These are phyloP conservation scores for Pythium oligandrum DNA, from an alignment of 352 stramenopile genomes.

Conservation along the genomic window DNA sequence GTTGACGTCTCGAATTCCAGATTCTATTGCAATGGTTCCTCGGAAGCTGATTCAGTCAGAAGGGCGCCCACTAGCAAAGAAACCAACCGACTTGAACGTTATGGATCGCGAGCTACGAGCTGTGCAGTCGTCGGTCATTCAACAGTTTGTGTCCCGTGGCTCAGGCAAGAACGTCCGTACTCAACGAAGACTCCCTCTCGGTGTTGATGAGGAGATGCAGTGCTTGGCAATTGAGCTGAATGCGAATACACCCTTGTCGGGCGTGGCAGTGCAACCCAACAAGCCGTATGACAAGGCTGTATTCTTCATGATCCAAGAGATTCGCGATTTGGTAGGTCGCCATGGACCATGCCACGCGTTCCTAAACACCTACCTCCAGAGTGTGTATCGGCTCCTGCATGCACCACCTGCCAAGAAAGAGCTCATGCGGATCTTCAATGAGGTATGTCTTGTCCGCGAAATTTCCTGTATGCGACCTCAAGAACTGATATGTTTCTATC, in stretches of 20 bases:
- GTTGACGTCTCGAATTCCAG: slow-evolving; percentile 33
- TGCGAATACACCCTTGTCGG: slow-evolving; percentile 63
- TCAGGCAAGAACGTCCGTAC: slow-evolving; percentile 57
- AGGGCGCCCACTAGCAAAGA: slow-evolving; percentile 40
- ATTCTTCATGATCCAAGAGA: slow-evolving; percentile 60
- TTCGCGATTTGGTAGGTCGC: slow-evolving; percentile 58
- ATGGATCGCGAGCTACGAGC: slow-evolving; percentile 68
- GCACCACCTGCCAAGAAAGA: slow-evolving; percentile 65
- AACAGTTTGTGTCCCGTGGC: slow-evolving; percentile 49
- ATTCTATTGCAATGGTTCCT: slow-evolving; percentile 68
- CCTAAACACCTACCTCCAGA: slow-evolving; percentile 69
- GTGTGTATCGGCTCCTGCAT: slow-evolving; percentile 62
- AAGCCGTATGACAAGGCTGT: slow-evolving; percentile 75
- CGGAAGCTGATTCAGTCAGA: slow-evolving; percentile 69
- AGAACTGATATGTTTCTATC: slow-evolving; percentile 4
- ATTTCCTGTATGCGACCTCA: no score
- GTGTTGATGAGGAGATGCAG: slow-evolving; percentile 74
- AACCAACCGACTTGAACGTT: slow-evolving; percentile 30
- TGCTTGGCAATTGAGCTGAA: slow-evolving; percentile 72
- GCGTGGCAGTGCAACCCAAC: slow-evolving; percentile 67
- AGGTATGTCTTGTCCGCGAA: slow-evolving; percentile 32
- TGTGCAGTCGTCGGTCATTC: slow-evolving; percentile 58
- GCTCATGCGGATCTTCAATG: slow-evolving; percentile 66
- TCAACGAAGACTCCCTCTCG: slow-evolving; percentile 56
- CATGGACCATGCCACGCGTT: slow-evolving; percentile 63